Evolutionary conservation across 164 flowering plant genomes (phyloP).

Genomic region (Saururus chinensis): DNA sequence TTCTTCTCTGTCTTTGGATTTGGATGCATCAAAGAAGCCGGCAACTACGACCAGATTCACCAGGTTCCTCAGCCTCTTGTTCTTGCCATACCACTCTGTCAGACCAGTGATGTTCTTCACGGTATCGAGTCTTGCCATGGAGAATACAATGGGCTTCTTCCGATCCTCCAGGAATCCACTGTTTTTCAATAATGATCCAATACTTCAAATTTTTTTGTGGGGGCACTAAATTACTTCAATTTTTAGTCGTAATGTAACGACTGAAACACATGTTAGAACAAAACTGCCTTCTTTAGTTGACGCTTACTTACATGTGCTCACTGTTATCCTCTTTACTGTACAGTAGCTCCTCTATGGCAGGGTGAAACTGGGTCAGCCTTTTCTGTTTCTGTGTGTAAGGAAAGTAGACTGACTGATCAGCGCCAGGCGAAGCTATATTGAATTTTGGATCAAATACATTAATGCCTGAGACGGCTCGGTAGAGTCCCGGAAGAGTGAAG

Average conservation of each 20-base stretch:
- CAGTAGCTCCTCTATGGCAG: constrained; percentile 80
- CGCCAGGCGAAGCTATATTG: constrained; percentile 95
- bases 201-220: no score
- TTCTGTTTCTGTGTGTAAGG: constrained; percentile 55
- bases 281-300: no score
- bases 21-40: constrained; percentile 74
- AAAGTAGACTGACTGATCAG: constrained; percentile 86
- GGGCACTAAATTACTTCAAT: no score
- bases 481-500: constrained; percentile 85
- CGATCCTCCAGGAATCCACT: constrained; percentile 77
- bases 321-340: constrained; percentile 51
- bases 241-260: no score
- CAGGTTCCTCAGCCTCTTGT: constrained; percentile 53
- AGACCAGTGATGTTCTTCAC: constrained; percentile 87
- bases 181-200: constrained; percentile 6
- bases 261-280: no score
- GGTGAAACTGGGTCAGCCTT: constrained; percentile 53
- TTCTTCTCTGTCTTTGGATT: constrained; percentile 93
- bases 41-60: constrained; percentile 86
- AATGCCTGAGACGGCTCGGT: constrained; percentile 81
- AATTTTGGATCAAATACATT: constrained; percentile 89
- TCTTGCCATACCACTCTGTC: constrained; percentile 85
- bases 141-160: constrained; percentile 86
- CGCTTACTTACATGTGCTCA: constrained; percentile 67
- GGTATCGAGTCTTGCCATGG: constrained; percentile 94